phyloP scores from a whole-genome alignment of 257 asterid genomes.

The Ophiorrhiza pumila region DNA sequence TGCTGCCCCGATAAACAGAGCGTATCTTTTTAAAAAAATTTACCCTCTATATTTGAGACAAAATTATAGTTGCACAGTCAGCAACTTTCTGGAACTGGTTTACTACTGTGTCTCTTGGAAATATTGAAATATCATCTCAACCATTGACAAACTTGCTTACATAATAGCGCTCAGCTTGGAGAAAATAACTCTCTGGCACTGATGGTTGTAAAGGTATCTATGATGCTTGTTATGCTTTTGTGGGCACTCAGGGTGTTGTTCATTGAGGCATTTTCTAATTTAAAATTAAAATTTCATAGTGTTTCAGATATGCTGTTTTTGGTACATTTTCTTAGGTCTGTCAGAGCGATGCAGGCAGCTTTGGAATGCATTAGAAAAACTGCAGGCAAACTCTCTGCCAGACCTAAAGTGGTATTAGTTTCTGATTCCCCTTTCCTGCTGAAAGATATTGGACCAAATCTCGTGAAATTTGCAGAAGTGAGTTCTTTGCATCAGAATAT shows the following conservation, averaged over 20 bases:
- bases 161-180: not conserved
- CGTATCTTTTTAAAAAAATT: not conserved
- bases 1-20: not conserved
- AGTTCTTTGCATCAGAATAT: conserved; percentile 13
- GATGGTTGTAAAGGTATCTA: not conserved
- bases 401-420: conserved; percentile 72
- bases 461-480: conserved; percentile 76
- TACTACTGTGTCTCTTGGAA: not conserved
- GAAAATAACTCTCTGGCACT: not conserved
- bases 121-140: not conserved
- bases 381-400: conserved; percentile 28
- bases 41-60: no score
- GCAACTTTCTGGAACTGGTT: not conserved
- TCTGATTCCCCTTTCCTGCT: conserved; percentile 81
- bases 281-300: no score
- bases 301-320: not conserved
- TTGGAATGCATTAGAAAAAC: conserved; percentile 58
- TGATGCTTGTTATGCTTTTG: not conserved
- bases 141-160: not conserved
- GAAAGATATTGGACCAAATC: conserved; percentile 47
- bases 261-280: no score
- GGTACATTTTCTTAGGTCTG: conserved; percentile 47
- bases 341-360: conserved; percentile 77
- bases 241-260: no score
- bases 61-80: not conserved